These are phyloP conservation scores for Pseudoturritis turrita DNA, from an alignment of 345 rosid species.

Conservation along the genomic window DNA sequence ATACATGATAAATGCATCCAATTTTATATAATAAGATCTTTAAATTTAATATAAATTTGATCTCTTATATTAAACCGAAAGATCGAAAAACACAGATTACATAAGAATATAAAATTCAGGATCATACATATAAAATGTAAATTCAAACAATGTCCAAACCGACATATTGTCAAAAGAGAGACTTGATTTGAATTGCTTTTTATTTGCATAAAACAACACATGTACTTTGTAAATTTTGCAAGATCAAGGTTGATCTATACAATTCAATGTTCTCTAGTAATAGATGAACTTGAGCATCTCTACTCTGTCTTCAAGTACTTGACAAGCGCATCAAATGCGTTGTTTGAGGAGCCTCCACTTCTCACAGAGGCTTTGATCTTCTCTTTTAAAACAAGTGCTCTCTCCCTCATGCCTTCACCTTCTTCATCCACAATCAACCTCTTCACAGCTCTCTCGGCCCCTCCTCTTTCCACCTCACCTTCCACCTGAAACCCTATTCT, in stretches of 20 bases:
- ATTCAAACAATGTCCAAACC: too few species aligned
- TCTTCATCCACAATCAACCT: conserved; percentile 1
- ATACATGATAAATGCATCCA: too few species aligned
- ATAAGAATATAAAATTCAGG: too few species aligned
- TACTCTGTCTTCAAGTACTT: not conserved
- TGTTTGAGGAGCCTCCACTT: conserved; percentile 18
- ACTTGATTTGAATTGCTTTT: too few species aligned
- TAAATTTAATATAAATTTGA: too few species aligned
- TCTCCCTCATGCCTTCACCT: conserved; percentile 1
- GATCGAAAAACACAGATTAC: too few species aligned
- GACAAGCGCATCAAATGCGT: conserved; percentile 8
- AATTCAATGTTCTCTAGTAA: not conserved
- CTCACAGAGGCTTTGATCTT: not conserved
- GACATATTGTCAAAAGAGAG: too few species aligned
- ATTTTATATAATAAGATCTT: too few species aligned
- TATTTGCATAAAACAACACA: too few species aligned
- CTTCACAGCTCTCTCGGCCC: not conserved
- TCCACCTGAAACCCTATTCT: not conserved
- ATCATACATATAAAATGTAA: too few species aligned
- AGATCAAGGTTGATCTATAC: not conserved
- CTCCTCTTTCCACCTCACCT: not conserved
- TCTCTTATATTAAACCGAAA: too few species aligned
- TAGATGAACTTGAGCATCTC: not conserved
- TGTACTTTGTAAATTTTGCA: too few species aligned
- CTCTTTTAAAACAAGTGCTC: not conserved